phyloP scores from a whole-genome alignment of 177 flowering plant genomes.

The Vitis hybrid region DNA sequence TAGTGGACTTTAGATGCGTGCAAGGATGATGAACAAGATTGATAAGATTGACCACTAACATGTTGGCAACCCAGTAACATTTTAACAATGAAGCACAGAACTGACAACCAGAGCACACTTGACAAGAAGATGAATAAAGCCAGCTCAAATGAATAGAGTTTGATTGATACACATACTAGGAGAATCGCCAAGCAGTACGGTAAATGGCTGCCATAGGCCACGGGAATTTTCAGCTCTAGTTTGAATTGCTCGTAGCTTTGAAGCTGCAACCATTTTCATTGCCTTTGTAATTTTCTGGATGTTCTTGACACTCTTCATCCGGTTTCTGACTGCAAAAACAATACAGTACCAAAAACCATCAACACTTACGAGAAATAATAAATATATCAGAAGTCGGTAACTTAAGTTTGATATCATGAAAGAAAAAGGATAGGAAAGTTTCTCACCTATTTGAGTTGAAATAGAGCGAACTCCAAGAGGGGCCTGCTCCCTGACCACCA shows the following conservation, averaged over 20 bases:
- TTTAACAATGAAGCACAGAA: too few relatives aligned
- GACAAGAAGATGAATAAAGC: neutral
- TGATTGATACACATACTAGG: constrained; percentile 58
- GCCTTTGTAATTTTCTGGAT: constrained; percentile 99
- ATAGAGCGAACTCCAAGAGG: constrained; percentile 72
- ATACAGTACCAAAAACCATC: neutral
- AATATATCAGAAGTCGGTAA: too few relatives aligned
- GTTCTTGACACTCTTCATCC: constrained; percentile 96
- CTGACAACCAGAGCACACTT: too few relatives aligned
- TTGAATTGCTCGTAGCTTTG: constrained; percentile 88
- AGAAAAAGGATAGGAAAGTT: neutral
- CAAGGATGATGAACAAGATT: too few relatives aligned
- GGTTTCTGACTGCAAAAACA: constrained; percentile 69
- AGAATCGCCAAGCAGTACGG: constrained; percentile 91
- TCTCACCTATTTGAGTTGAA: constrained; percentile 90
- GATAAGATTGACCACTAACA: too few relatives aligned
- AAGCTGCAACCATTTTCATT: constrained; percentile 99
- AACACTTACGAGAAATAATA: neutral
- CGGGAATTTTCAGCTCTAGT: constrained; percentile 92
- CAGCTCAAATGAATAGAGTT: neutral
- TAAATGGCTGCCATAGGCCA: constrained; percentile 98
- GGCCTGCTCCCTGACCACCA: constrained; percentile 57
- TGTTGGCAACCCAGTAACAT: too few relatives aligned
- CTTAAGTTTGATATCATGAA: too few relatives aligned
- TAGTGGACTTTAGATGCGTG: too few relatives aligned